Base-by-base conservation (phyloP, 805 yeast genomes). In the Yarrowia deformans region DNA sequence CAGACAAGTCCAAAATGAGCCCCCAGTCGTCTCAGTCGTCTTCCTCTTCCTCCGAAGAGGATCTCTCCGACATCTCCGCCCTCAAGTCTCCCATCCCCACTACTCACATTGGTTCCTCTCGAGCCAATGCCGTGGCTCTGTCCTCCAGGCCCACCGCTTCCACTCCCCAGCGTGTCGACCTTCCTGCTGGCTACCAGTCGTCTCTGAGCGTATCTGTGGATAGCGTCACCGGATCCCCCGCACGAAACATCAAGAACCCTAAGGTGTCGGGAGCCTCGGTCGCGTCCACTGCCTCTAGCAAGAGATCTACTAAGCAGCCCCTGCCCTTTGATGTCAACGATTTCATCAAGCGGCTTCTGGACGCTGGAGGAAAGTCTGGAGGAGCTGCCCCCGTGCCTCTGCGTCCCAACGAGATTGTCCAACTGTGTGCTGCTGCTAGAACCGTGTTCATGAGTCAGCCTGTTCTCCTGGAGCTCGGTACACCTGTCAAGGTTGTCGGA, bases 371-470 rank as follows among this genome's bases (percentile, higher is more conserved):
- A 78, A 86, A 91, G 46, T 66, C 69, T 42, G 55, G 56, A 32
- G 68, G 56, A n/a, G 43, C 68, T 23, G 45, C 56, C n/a, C 68
- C 68, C 3, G 56, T 49, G 10, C 69, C 69, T 16, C 79, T 93
- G 69, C 91, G 91, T 73, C 89, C 88, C 76, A 83, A 88, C 9
- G 97, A 93, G 76, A 93, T 93, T 71, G 88, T 90, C 40, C 82
- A 86, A 72, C 87, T 93, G 45, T 93, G 97, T 78, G 83, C 89
- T 35, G 85, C 85, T 42, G 95, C 97, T 1, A 82, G 97, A 70
- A 97, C 92, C 74, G 88, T 93, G 14, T 90, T 93, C 74, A 80
- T 93, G 70, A 87, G 91, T 67, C 98, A 93, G 78, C 98, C 98
- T 8, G 85, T 96, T 1, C 78, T 93, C 56, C 80, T 93, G 70